Base-by-base conservation (phyloP, 352 stramenopile species). In the Phytopythium montanum region DNA sequence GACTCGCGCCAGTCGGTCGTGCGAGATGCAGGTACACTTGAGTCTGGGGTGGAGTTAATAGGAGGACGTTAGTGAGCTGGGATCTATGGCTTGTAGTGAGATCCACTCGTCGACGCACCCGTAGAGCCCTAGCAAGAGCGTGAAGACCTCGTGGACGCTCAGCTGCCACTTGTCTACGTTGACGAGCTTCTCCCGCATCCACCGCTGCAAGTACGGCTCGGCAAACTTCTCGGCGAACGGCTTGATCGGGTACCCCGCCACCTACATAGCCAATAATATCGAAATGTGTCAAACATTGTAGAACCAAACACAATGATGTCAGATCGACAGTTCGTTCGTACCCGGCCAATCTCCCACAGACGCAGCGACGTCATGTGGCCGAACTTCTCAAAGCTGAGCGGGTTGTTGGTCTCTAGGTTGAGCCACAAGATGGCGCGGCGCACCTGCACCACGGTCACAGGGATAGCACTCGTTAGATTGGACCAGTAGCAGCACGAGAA, bases 221-320 rank as follows among this genome's bases (percentile, higher is more conserved):
- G 88, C 76, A 66, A 85, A 87, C 52, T 87, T 87, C 19, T 76
- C 72, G n/a, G 84, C 81, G 60, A 93, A 93, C 5, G 84, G 84
- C 39, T 86, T 88, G 46, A 93, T 88, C 13, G 84, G 84, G 33
- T 93, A 93, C 2, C 84, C 81, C 44, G 84, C 76, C 49, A 91
- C 85, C 69, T 93, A 39, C 18, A 33, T 56, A 36, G 41, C 23
- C 12, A 56, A 25, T 6, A 7, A 25, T 4, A 25, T 3, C 2
- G 21, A 12, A 6, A 7, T 42, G 7, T 42, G 36, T 42, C 16
- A 13, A 50, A 29, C 13, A 19, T 21, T 46, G 16, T 0, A 16
- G 18, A 23, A 26, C 25, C 18, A 41, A 13, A 41, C 9, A 21
- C 19, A 2, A 42, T 42, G 14, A 46, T 46, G 33, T 14, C 13